phyloP scores from a whole-genome alignment of 176 grass and related monocot species.

The Oryza meridionalis region DNA sequence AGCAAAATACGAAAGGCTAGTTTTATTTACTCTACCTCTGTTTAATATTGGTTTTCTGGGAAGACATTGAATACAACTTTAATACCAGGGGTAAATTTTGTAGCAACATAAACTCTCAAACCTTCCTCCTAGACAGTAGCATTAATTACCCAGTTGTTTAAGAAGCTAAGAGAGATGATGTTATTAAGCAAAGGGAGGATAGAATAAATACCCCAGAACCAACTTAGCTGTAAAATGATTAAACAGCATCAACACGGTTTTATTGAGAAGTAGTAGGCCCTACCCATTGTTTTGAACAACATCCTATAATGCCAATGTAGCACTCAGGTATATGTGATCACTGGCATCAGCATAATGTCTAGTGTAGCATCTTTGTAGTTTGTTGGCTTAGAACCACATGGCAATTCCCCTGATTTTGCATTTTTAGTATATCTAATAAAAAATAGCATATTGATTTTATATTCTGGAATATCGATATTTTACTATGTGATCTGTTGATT shows the following conservation, averaged over 20 bases:
- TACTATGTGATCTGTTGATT: neutral
- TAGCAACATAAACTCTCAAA: neutral
- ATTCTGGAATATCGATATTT: neutral
- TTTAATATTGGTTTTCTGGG: neutral
- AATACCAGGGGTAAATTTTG: neutral
- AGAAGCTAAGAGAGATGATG: neutral
- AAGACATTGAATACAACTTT: slow-evolving; percentile 4
- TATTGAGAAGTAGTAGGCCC: neutral
- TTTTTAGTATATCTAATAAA: neutral
- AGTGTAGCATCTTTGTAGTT: neutral
- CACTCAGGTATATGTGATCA: neutral
- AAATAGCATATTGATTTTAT: neutral
- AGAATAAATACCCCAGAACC: neutral
- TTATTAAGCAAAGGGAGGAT: neutral
- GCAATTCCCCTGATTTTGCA: neutral
- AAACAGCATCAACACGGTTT: neutral
- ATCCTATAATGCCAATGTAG: neutral
- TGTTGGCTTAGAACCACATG: too few species aligned
- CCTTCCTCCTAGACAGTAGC: neutral
- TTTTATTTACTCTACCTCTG: neutral
- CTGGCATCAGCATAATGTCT: neutral
- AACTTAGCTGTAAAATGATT: neutral
- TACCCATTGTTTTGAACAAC: neutral
- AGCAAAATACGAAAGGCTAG: too few species aligned
- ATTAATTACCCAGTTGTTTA: neutral